phyloP scores from a whole-genome alignment of 371 early-diverging fungal species.

The Mucor indicus region DNA sequence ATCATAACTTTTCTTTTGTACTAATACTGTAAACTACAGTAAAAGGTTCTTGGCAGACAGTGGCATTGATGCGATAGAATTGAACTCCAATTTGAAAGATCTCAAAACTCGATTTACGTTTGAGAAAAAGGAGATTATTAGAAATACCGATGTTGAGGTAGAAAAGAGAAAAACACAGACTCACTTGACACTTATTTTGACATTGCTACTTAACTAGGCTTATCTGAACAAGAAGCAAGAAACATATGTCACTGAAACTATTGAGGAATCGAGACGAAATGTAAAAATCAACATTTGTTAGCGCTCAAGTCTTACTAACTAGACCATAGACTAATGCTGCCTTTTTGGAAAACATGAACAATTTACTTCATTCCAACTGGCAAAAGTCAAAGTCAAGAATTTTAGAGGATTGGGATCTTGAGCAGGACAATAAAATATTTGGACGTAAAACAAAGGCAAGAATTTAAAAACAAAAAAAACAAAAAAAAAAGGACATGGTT shows the following conservation, averaged over 20 bases:
- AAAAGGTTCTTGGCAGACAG: conserved; percentile 61
- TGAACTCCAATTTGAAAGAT: conserved; percentile 50
- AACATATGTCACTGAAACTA: conserved; percentile 62
- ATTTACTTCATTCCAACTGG: conserved; percentile 63
- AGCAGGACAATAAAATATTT: conserved; percentile 14
- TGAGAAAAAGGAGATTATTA: conserved; percentile 58
- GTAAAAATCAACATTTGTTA: conserved; percentile 17
- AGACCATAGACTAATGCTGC: conserved; percentile 45
- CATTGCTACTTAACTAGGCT: conserved; percentile 30
- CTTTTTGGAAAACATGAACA: conserved; percentile 50
- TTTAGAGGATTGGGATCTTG: conserved; percentile 70
- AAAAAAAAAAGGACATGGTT: no score
- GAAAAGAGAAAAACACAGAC: background rate
- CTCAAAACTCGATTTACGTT: conserved; percentile 67
- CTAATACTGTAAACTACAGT: background rate
- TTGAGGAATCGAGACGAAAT: conserved; percentile 64
- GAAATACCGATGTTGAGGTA: conserved; percentile 81
- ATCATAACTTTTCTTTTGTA: background rate
- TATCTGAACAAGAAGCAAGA: conserved; percentile 73
- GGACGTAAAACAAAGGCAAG: conserved; percentile 4
- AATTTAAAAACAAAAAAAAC: background rate
- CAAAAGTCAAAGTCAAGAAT: conserved; percentile 62
- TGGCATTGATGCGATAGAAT: conserved; percentile 72
- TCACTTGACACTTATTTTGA: background rate
- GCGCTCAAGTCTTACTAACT: background rate